Evolutionary conservation across 371 early-diverging fungal genomes (phyloP), one percentile per base, ranked within the genome.

Genomic region (Mucor circinelloides): DNA sequence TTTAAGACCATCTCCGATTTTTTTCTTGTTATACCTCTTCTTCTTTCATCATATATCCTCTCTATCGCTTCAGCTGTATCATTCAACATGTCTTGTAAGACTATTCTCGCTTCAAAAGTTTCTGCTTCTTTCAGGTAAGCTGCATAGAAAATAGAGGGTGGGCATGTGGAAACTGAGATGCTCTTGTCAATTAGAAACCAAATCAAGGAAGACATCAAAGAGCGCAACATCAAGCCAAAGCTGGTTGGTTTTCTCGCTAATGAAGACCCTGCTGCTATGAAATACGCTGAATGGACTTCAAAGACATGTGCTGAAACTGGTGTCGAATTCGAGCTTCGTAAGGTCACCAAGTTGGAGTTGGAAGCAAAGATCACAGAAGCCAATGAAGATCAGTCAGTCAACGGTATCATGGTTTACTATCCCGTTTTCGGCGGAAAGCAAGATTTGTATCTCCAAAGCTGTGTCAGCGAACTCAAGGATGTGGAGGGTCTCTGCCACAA

Each of bases 241-340:
- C 86, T 98, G 55, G 97, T 97, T 8, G 97, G 94, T 5, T 96
- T 97, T 80, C 87, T 98, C 6, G 96, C 98, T 48, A 98, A 98
- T 77, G 91, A 92, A 25, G 97, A 98, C 65, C 95, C 95, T 40
- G 94, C 96, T 56, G 95, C 97, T 23, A 86, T 72, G 60, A 94
- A 89, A 75, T 95, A 93, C 76, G 93, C 95, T 58, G 91, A 94
- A 68, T 95, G 93, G 92, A 96, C 97, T 5, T 87, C 87, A 61
- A 95, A 95, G 81, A 92, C 97, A 12, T 95, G 96, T 73, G 89
- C 87, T 36, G 96, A 96, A 71, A 90, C 92, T 5, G 98, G 98
- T 21, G 85, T 97, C 23, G 86, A 83, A 38, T 98, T 96, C 80
- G 95, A 97, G 76, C 90, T 97, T 42, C 89, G 96, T 48, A 87